Conservation (phyloP, 768 basidiomycete genomes). For the Phaeolepiota aurea region DNA sequence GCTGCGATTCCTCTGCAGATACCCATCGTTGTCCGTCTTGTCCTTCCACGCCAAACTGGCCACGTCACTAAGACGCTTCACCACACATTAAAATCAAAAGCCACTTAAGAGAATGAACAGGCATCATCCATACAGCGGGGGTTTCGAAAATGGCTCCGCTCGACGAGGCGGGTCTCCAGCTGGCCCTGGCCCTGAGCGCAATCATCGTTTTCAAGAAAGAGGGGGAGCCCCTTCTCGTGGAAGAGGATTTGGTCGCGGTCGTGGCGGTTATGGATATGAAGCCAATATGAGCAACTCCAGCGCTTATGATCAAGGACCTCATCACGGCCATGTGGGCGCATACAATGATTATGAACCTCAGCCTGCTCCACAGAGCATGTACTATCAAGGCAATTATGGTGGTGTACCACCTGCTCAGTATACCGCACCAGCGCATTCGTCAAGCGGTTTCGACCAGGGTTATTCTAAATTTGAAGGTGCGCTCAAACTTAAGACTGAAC, state of each 20-base stretch:
- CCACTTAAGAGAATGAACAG: conserved; percentile 58
- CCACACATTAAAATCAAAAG: conserved; percentile 10
- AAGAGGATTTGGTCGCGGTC: conserved; percentile 28
- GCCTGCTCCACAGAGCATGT: conserved; percentile 43
- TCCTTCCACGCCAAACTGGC: conserved; percentile 8
- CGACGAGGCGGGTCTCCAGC: conserved; percentile 61
- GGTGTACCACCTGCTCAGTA: conserved; percentile 37
- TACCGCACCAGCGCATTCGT: conserved; percentile 33
- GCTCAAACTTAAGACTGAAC: conserved; percentile 67
- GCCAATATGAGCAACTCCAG: conserved; percentile 38
- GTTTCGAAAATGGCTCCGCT: conserved; percentile 46
- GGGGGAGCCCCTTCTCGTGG: conserved; percentile 47
- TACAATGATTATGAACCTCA: conserved; percentile 65
- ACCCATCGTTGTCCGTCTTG: not conserved
- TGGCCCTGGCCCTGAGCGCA: conserved; percentile 69
- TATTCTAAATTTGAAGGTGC: conserved; percentile 76
- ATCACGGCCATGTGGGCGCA: conserved; percentile 48
- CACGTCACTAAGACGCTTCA: conserved; percentile 21
- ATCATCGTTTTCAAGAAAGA: conserved; percentile 50
- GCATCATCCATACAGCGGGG: conserved; percentile 78
- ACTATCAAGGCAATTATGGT: conserved; percentile 48
- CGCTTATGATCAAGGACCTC: conserved; percentile 68
- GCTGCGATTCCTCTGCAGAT: not conserved
- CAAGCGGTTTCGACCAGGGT: conserved; percentile 49
- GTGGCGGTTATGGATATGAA: conserved; percentile 45